Conservation (phyloP, 352 stramenopile species). For the Phytophthora sojae region DNA sequence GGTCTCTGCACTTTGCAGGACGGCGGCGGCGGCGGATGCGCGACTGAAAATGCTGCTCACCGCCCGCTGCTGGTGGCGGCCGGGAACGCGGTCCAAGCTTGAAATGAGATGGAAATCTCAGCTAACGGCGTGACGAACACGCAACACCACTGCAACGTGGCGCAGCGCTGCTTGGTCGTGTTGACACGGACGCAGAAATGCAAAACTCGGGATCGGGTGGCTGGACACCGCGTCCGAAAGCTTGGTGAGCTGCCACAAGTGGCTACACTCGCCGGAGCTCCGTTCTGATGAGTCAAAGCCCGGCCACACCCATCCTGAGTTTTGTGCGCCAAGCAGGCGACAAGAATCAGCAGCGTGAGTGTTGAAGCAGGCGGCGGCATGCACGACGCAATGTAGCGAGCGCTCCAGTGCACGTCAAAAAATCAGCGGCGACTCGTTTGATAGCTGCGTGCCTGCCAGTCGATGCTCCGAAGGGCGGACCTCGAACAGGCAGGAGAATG, state of each 20-base stretch:
- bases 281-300: slow-evolving; percentile 26
- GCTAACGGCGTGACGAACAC: slow-evolving; percentile 29
- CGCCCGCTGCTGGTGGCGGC: background rate
- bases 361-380: slow-evolving; percentile 15
- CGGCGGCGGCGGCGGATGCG: background rate
- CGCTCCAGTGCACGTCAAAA: slow-evolving; percentile 15
- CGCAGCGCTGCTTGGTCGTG: slow-evolving; percentile 16
- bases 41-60: slow-evolving; percentile 28
- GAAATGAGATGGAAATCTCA: slow-evolving; percentile 7
- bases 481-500: slow-evolving; percentile 31
- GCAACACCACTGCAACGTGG: slow-evolving; percentile 19
- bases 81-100: slow-evolving; percentile 11
- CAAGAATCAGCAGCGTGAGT: slow-evolving; percentile 21
- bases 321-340: slow-evolving; percentile 25
- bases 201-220: background rate
- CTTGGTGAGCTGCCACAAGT: slow-evolving; percentile 10
- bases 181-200: slow-evolving; percentile 14
- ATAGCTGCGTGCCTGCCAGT: background rate
- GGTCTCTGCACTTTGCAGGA: slow-evolving; percentile 6
- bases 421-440: slow-evolving; percentile 27
- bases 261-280: slow-evolving; percentile 12
- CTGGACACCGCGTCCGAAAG: slow-evolving; percentile 5
- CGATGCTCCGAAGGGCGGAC: slow-evolving; percentile 20
- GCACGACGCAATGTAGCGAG: slow-evolving; percentile 26
- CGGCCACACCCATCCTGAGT: slow-evolving; percentile 24